Evolutionary conservation across 73 alveolate species (phyloP).

Genomic region (Vitrella brassicaformis): DNA sequence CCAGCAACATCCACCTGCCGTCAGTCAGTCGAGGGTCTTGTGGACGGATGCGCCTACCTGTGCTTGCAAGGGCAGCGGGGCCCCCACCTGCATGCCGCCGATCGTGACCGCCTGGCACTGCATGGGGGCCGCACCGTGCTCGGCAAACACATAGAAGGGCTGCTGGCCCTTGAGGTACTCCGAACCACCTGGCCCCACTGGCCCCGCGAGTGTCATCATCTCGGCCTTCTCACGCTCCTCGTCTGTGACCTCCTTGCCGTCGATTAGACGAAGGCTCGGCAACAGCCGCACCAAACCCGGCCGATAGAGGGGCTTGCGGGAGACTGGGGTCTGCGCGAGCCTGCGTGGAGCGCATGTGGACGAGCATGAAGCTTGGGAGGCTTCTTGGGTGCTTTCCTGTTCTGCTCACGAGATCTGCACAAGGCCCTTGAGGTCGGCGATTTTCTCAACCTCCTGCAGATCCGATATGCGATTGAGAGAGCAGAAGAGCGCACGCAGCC

Average conservation of each 20-base stretch:
- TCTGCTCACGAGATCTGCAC: neutral
- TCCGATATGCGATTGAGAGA: neutral
- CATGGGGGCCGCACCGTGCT: too few species aligned
- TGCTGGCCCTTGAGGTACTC: too few species aligned
- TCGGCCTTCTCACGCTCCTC: conserved; percentile 50
- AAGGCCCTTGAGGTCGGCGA: neutral
- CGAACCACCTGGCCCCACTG: too few species aligned
- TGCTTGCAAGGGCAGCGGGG: neutral
- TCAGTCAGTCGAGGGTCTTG: too few species aligned
- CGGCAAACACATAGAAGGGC: too few species aligned
- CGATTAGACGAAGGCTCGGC: conserved; percentile 28
- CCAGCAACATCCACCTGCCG: too few species aligned
- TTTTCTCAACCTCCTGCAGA: neutral
- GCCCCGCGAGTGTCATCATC: conserved; percentile 24
- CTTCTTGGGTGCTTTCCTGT: too few species aligned
- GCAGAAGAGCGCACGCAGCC: neutral
- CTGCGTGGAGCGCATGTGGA: neutral
- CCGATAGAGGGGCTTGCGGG: conserved; percentile 43
- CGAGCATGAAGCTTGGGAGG: neutral
- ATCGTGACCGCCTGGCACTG: too few species aligned
- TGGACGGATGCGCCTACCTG: neutral
- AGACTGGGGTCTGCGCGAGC: neutral
- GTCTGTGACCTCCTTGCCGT: conserved; percentile 38
- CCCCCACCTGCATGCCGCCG: neutral
- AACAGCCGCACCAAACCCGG: conserved; percentile 27